Percentiles rank a stretch among this genome's conserved stretches.
Conservation (phyloP, 1,284 basidiomycete species). For the Irpex sp. region DNA sequence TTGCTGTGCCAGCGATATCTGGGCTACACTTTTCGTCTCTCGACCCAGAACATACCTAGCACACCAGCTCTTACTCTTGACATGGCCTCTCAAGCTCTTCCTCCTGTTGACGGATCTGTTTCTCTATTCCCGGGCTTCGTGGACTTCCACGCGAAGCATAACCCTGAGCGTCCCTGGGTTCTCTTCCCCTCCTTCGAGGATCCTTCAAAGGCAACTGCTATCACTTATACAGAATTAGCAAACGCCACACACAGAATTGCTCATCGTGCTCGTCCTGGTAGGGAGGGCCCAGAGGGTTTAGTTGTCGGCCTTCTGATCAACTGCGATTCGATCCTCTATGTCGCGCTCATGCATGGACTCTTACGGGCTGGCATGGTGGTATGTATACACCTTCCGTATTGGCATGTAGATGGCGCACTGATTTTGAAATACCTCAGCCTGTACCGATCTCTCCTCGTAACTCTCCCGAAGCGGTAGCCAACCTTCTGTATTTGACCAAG, state of each 20-base stretch:
- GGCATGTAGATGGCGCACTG: neutral
- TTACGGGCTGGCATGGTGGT: conserved; percentile 28
- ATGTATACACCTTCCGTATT: conserved; percentile 1
- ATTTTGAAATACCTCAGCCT: conserved; percentile 18
- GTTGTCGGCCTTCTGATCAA: conserved; percentile 30
- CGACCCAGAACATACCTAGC: neutral
- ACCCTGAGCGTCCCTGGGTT: conserved; percentile 22
- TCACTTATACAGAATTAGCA: conserved; percentile 10
- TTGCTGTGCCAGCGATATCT: neutral
- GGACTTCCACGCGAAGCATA: conserved; percentile 32
- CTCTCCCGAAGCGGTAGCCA: conserved; percentile 13
- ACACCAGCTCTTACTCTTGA: neutral
- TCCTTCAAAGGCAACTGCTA: neutral
- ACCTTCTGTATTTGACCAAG: conserved; percentile 11
- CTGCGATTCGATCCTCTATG: conserved; percentile 29
- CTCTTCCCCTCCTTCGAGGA: conserved; percentile 7
- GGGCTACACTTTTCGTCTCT: neutral
- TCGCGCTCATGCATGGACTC: conserved; percentile 25
- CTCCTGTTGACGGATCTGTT: conserved; percentile 17
- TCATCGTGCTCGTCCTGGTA: conserved; percentile 1
- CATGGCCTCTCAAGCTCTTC: conserved; percentile 4
- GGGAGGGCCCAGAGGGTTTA: conserved; percentile 13
- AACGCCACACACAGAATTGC: conserved; percentile 12
- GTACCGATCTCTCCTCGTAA: conserved; percentile 13
- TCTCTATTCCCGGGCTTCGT: conserved; percentile 16